These are phyloP conservation scores for Moesziomyces sp. DNA, from an alignment of 1,284 basidiomycete species.

Conservation along the genomic window DNA sequence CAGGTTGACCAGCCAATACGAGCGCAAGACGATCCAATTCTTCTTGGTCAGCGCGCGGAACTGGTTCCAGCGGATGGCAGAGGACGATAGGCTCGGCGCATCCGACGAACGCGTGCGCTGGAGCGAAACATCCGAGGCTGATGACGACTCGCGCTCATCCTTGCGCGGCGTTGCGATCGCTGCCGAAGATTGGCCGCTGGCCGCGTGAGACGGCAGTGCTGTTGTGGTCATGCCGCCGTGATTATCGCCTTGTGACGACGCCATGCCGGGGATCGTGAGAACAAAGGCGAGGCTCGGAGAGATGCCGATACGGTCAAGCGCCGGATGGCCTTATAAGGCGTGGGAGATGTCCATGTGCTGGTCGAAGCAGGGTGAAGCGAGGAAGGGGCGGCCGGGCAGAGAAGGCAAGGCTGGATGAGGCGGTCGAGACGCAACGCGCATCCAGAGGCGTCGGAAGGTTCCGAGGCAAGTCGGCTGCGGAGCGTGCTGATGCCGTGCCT, in stretches of 20 bases:
- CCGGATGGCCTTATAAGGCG: not conserved
- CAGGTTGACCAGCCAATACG: slow-evolving; percentile 71
- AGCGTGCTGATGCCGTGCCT: too few relatives aligned
- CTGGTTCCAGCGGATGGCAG: slow-evolving; percentile 31
- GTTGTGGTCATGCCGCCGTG: slow-evolving; percentile 1
- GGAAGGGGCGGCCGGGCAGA: too few relatives aligned
- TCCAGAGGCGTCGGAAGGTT: too few relatives aligned
- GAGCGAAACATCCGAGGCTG: slow-evolving; percentile 3
- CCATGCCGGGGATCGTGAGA: slow-evolving; percentile 1
- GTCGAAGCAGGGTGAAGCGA: not conserved
- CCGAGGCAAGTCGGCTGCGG: too few relatives aligned
- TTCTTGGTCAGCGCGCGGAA: slow-evolving; percentile 31
- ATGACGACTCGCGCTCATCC: slow-evolving; percentile 8
- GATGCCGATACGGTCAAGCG: not conserved
- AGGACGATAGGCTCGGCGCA: slow-evolving; percentile 10
- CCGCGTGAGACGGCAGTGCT: slow-evolving; percentile 3
- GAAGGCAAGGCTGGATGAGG: too few relatives aligned
- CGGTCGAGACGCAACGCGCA: too few relatives aligned
- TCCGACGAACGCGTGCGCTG: slow-evolving; percentile 5
- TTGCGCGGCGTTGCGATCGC: slow-evolving; percentile 11
- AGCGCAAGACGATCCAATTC: slow-evolving; percentile 34
- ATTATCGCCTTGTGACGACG: not conserved
- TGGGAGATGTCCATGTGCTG: not conserved
- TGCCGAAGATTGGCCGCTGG: slow-evolving; percentile 2
- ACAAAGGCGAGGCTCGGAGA: not conserved